Evolutionary conservation across 768 basidiomycete species (phyloP).

Genomic region (Hericium alpestre): DNA sequence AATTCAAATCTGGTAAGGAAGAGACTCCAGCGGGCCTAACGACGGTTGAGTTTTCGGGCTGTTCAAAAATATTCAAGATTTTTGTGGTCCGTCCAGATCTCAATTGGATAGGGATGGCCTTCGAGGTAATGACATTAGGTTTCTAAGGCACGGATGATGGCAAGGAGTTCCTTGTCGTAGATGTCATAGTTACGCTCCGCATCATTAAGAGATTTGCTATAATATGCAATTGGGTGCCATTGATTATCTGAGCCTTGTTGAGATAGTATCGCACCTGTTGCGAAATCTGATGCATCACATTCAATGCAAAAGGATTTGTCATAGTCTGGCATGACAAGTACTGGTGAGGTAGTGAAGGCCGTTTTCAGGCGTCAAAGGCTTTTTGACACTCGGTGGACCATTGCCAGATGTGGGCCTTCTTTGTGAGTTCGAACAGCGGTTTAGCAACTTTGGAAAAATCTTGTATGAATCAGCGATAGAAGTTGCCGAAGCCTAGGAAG

Average conservation of each 20-base stretch:
- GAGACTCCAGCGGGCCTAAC: slow-evolving; percentile 16
- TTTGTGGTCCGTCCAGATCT: slow-evolving; percentile 22
- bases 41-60: slow-evolving; percentile 16
- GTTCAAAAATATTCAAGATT: slow-evolving; percentile 20
- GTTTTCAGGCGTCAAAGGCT: neutral
- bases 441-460: neutral
- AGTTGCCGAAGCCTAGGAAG: neutral
- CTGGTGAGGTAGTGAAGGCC: neutral
- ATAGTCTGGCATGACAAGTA: neutral
- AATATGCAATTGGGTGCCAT: slow-evolving; percentile 8
- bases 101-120: slow-evolving; percentile 7
- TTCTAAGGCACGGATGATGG: slow-evolving; percentile 20
- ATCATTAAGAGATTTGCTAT: slow-evolving; percentile 1
- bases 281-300: neutral
- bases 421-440: neutral
- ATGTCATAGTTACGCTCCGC: slow-evolving; percentile 19
- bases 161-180: slow-evolving; percentile 24
- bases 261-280: neutral
- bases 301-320: neutral
- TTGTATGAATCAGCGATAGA: neutral
- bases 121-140: slow-evolving; percentile 19
- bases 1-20: slow-evolving; percentile 12
- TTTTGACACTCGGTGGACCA: neutral
- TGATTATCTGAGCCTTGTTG: neutral
- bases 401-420: neutral